A percentile compares a stretch with the other conserved stretches of the same genome.
Evolutionary conservation across 768 basidiomycete species (phyloP).

Genomic region (Astraeus odoratus): DNA sequence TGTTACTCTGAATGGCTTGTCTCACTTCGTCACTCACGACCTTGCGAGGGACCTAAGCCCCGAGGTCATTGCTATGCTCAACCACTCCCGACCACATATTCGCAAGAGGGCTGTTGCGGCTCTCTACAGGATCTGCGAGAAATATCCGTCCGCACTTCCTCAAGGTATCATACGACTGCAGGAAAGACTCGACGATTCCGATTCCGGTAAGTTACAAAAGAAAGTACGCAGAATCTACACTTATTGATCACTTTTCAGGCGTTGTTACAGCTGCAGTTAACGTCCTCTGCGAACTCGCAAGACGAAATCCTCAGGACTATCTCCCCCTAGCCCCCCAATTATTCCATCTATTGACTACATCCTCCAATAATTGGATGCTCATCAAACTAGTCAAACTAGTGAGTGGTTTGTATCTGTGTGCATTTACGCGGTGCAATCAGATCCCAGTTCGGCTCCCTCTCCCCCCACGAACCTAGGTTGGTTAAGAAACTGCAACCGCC

Average conservation of each 20-base stretch:
- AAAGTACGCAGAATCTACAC: neutral
- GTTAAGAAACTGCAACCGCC: slow-evolving; percentile 93
- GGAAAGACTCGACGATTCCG: slow-evolving; percentile 76
- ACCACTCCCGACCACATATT: slow-evolving; percentile 82
- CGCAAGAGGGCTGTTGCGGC: slow-evolving; percentile 87
- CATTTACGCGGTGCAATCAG: slow-evolving; percentile 4
- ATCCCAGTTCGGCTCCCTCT: slow-evolving; percentile 82
- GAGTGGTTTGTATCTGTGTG: slow-evolving; percentile 14
- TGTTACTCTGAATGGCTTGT: slow-evolving; percentile 73
- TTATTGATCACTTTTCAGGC: slow-evolving; percentile 36
- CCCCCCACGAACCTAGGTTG: slow-evolving; percentile 86
- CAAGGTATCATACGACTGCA: slow-evolving; percentile 63
- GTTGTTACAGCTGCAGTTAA: slow-evolving; percentile 95
- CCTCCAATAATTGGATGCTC: slow-evolving; percentile 99
- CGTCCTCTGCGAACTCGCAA: slow-evolving; percentile 87
- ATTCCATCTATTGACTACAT: slow-evolving; percentile 88
- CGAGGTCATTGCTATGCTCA: slow-evolving; percentile 80
- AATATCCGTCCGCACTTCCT: slow-evolving; percentile 73
- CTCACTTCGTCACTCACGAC: slow-evolving; percentile 78
- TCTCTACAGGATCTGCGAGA: slow-evolving; percentile 70
- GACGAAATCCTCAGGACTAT: slow-evolving; percentile 72
- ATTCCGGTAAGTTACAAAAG: slow-evolving; percentile 43
- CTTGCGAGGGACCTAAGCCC: slow-evolving; percentile 86
- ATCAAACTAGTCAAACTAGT: slow-evolving; percentile 98
- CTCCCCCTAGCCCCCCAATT: slow-evolving; percentile 85